Percentiles rank a stretch among this genome's conserved stretches.
These are phyloP conservation scores for Lactuca sativa DNA, from an alignment of 129 eudicot species.

Conservation along the genomic window DNA sequence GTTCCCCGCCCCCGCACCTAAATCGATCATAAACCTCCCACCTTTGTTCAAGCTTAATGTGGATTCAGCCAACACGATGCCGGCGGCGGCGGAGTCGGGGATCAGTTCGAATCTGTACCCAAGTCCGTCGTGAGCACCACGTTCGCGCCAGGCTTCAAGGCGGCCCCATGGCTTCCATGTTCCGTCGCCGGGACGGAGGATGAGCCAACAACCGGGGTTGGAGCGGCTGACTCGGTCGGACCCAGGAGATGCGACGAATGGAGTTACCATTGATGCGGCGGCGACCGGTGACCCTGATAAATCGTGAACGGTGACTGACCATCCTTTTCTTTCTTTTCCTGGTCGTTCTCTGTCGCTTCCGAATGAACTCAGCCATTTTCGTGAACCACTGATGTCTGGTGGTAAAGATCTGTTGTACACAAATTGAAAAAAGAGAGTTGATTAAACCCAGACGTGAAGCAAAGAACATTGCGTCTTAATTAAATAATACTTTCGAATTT, in stretches of 20 bases:
- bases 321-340: not conserved
- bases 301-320: not conserved
- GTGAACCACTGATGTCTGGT: not conserved
- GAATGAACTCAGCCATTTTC: not conserved
- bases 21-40: conserved; percentile 55
- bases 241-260: not conserved
- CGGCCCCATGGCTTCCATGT: not conserved
- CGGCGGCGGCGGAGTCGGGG: conserved; percentile 50
- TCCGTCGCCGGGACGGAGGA: not conserved
- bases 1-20: conserved; percentile 6
- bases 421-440: not conserved
- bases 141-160: not conserved
- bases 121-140: conserved; percentile 34
- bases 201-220: not conserved
- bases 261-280: not conserved
- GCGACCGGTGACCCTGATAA: not conserved
- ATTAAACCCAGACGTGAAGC: not conserved
- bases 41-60: conserved; percentile 50
- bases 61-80: conserved; percentile 52
- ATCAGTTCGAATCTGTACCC: conserved; percentile 73
- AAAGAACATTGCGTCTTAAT: not conserved
- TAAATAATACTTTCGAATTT: not conserved
- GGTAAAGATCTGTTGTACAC: not conserved
- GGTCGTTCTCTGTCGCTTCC: conserved; percentile 1
- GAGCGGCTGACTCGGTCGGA: not conserved